A percentile compares a stretch with the other conserved stretches of the same genome.
phyloP scores from a whole-genome alignment of 1,284 basidiomycete genomes.

The Ustilago sp. region DNA sequence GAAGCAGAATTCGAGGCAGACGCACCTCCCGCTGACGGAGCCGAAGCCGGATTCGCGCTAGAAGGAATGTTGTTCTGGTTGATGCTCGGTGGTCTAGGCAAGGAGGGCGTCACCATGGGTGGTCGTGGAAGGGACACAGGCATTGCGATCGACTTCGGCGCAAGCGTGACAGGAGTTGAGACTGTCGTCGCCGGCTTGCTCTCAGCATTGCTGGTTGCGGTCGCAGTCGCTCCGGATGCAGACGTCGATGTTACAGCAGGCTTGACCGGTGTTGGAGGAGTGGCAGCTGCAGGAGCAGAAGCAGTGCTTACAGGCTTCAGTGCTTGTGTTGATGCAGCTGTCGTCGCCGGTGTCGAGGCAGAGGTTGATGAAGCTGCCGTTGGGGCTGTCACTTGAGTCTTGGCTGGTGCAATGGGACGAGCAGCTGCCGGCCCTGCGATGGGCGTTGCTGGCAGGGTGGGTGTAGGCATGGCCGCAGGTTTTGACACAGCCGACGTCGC shows the following conservation, averaged over 20 bases:
- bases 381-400: constrained; percentile 4
- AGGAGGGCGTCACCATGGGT: constrained; percentile 35
- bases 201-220: constrained; percentile 8
- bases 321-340: constrained; percentile 6
- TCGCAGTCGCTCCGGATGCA: constrained; percentile 4
- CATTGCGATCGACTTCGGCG: constrained; percentile 28
- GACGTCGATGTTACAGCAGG: constrained; percentile 9
- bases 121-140: constrained; percentile 43
- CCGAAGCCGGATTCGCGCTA: constrained; percentile 10
- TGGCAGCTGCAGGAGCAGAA: not conserved
- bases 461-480: constrained; percentile 23
- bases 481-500: constrained; percentile 13
- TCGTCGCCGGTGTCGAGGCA: constrained; percentile 4
- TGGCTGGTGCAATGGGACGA: constrained; percentile 16
- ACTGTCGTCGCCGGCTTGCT: constrained; percentile 15
- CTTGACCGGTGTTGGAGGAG: constrained; percentile 6
- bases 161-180: constrained; percentile 12
- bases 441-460: constrained; percentile 32
- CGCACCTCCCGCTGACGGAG: constrained; percentile 1
- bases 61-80: constrained; percentile 36
- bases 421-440: constrained; percentile 15
- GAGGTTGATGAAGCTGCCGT: not conserved
- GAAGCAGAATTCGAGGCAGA: not conserved
- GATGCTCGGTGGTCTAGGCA: constrained; percentile 45
- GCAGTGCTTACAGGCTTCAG: constrained; percentile 2